Base-by-base conservation (phyloP, 2,329 filamentous ascomycete genomes). In the Biscogniauxia marginata region DNA sequence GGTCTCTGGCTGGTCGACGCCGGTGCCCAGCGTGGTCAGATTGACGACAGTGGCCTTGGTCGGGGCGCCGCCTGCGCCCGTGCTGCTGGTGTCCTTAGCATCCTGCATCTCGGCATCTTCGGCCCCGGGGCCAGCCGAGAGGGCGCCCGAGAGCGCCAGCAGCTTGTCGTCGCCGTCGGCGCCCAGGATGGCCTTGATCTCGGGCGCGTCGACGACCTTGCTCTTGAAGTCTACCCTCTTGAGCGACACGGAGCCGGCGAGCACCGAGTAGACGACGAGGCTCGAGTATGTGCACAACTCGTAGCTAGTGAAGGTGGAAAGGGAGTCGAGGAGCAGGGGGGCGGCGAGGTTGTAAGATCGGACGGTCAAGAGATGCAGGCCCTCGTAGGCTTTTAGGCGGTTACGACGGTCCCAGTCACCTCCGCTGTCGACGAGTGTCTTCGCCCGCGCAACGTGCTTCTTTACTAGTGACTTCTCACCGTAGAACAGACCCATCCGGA, bases 371-470 rank as follows among this genome's bases (percentile, higher is more conserved):
- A 96, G 84, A 72, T 98, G 89, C 54, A 99, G 83, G 60, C 95
- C 95, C 73, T 96, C 92, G 82, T 99, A 99, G 64, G 95, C 95
- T 87, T 99, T 99, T 70, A 99, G 86, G 59, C 95, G 89, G 80
- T 99, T 99, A 73, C 95, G 89, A 63, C 95, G 90, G 74, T 99
- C 95, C 95, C 95, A 99, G 76, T 99, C 95, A 74, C 95, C 95
- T 65, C 95, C 95, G 63, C 89, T 89, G 72, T 99, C 95, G 30
- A 99, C 93, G 50, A 99, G 82, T 3, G 89, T 84, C 77, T 90
- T 91, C 66, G 93, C 93, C 46, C 93, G 88, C 69, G 96, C 92
- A 48, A 98, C 84, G 58, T 91, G 90, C 83, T 96, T 96, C 85
- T 96, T 96, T 49, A 96, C 93, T 54, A 95, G 84, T 44, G 89